Conservation (phyloP, 805 yeast genomes). For the Nakazawaea peltata region DNA sequence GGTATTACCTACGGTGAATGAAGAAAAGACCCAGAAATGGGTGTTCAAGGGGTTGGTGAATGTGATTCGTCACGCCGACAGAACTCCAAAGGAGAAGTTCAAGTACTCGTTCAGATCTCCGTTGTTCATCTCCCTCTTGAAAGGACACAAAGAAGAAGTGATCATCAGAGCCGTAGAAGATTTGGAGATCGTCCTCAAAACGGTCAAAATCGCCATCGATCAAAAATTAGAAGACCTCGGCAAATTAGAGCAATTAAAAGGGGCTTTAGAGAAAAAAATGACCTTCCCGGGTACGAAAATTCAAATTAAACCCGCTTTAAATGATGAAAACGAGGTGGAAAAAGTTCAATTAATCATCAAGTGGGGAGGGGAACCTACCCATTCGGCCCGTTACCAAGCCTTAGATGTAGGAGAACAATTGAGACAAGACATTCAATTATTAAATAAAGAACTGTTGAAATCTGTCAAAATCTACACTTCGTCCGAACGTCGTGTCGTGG, state of each 20-base stretch:
- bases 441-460: conserved; percentile 77
- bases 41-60: conserved; percentile 87
- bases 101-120: conserved; percentile 91
- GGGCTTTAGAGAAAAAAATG: conserved; percentile 84
- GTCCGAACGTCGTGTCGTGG: conserved; percentile 89
- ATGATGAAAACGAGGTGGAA: conserved; percentile 63
- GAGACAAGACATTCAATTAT: conserved; percentile 81
- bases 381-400: conserved; percentile 92
- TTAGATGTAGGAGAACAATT: conserved; percentile 92
- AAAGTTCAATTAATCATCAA: conserved; percentile 93
- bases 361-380: conserved; percentile 99
- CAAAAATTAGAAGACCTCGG: conserved; percentile 72
- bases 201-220: conserved; percentile 75
- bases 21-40: conserved; percentile 85
- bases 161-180: conserved; percentile 88
- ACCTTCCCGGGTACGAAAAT: conserved; percentile 93
- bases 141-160: conserved; percentile 94
- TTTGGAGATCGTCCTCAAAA: conserved; percentile 74
- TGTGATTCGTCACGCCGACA: conserved; percentile 93
- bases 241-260: conserved; percentile 67
- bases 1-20: conserved; percentile 21
- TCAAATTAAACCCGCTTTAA: conserved; percentile 84
- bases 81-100: conserved; percentile 97
- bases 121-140: conserved; percentile 74
- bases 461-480: conserved; percentile 85